Evolutionary conservation across 139 green algal species (phyloP).

Genomic region (Edaphochlamys debaryana): DNA sequence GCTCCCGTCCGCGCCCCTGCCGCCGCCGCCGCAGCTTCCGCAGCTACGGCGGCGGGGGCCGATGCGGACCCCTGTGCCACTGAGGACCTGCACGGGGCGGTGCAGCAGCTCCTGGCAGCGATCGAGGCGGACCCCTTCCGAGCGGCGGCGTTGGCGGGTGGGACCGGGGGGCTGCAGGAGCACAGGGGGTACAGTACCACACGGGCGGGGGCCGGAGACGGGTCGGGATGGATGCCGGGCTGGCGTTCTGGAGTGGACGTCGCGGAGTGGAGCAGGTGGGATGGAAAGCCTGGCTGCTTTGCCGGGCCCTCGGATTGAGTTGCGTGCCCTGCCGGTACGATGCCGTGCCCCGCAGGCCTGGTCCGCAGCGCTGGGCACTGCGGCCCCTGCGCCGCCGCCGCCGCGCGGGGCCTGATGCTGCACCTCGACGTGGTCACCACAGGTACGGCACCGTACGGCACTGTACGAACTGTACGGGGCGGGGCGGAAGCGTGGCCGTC

Average conservation of each 20-base stretch:
- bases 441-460: no score
- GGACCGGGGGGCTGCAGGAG: neutral
- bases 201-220: neutral
- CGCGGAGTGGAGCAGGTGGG: no score
- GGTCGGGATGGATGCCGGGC: neutral
- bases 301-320: no score
- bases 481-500: no score
- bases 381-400: neutral
- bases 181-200: no score
- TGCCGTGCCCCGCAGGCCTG: neutral
- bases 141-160: constrained; percentile 24
- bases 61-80: no score
- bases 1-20: neutral
- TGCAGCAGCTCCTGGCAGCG: neutral
- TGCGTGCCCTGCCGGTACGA: no score
- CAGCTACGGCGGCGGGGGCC: neutral
- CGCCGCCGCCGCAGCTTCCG: neutral
- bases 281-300: no score
- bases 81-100: neutral
- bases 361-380: neutral
- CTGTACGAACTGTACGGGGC: no score
- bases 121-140: constrained; percentile 7
- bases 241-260: neutral
- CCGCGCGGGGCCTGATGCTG: constrained; percentile 15
- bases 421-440: constrained; percentile 9